Percentiles rank a stretch among this genome's conserved stretches.
phyloP scores from a whole-genome alignment of 148 eudicot genomes.

The Rhododendron henanense region DNA sequence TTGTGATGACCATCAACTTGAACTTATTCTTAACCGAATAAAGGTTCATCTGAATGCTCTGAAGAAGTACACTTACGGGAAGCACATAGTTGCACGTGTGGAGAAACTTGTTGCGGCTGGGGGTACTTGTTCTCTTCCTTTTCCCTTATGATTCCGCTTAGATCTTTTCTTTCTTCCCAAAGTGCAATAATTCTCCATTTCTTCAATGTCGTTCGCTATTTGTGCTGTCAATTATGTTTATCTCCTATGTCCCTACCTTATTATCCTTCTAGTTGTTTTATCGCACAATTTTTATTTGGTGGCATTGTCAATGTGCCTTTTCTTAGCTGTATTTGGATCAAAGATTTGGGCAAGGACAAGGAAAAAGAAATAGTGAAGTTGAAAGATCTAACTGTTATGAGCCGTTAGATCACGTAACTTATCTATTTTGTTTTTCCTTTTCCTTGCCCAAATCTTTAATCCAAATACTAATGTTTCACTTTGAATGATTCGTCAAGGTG shows the following conservation, averaged over 20 bases:
- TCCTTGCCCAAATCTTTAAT: background rate
- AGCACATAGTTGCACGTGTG: constrained; percentile 94
- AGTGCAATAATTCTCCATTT: background rate
- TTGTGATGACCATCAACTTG: constrained; percentile 84
- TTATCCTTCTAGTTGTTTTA: background rate
- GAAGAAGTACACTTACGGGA: constrained; percentile 92
- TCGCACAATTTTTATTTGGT: background rate
- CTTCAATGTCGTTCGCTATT: background rate
- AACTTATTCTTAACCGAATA: constrained; percentile 69
- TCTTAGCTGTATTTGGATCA: background rate
- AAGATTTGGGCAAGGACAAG: background rate
- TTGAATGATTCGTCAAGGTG: background rate
- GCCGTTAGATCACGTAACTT: background rate
- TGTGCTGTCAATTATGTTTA: background rate
- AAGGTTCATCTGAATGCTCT: constrained; percentile 85
- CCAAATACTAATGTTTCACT: background rate
- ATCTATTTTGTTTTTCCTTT: background rate
- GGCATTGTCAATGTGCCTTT: background rate
- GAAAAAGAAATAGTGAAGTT: background rate
- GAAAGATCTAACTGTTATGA: background rate
- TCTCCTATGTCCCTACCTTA: background rate
- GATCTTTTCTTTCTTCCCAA: background rate
- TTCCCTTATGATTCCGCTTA: background rate
- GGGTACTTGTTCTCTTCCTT: constrained; percentile 34
- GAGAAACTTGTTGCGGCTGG: constrained; percentile 97